Evolutionary conservation across 2,329 filamentous ascomycete genomes (phyloP).

Genomic region (Colletotrichum chlorophyti): DNA sequence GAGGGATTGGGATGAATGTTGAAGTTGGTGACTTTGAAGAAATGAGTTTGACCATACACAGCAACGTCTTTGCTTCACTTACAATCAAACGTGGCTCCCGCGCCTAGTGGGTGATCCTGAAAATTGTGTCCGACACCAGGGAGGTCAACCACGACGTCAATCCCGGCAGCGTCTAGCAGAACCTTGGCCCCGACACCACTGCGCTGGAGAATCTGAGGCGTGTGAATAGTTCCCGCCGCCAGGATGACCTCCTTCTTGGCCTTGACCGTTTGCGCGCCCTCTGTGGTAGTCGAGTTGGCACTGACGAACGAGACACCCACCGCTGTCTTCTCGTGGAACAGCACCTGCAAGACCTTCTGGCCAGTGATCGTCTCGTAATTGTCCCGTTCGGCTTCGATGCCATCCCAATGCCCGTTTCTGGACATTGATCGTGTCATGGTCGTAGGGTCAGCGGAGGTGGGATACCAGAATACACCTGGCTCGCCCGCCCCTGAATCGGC

Average conservation of each 20-base stretch:
- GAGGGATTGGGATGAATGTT: conserved; percentile 29
- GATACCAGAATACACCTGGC: conserved; percentile 40
- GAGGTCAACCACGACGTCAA: conserved; percentile 60
- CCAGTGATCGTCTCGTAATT: conserved; percentile 33
- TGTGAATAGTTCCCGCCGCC: conserved; percentile 49
- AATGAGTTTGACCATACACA: neutral
- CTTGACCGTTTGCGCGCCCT: conserved; percentile 20
- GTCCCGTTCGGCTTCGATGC: conserved; percentile 22
- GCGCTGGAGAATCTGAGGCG: conserved; percentile 50
- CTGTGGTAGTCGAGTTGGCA: conserved; percentile 20
- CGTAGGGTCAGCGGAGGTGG: conserved; percentile 36
- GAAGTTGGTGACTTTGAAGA: conserved; percentile 27
- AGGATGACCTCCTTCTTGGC: conserved; percentile 48
- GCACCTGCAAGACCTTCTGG: conserved; percentile 45
- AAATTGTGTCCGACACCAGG: conserved; percentile 49
- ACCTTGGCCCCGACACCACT: conserved; percentile 47
- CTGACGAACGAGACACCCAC: conserved; percentile 32
- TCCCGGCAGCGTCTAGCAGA: conserved; percentile 47
- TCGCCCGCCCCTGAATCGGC: conserved; percentile 35
- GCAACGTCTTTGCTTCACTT: neutral
- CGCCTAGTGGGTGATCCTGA: conserved; percentile 42
- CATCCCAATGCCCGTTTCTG: conserved; percentile 37
- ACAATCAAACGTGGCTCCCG: conserved; percentile 28
- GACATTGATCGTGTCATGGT: conserved; percentile 37
- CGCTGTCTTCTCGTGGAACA: conserved; percentile 40